These are phyloP conservation scores for Tremella fuciformis DNA, from an alignment of 768 basidiomycete genomes.

Conservation along the genomic window DNA sequence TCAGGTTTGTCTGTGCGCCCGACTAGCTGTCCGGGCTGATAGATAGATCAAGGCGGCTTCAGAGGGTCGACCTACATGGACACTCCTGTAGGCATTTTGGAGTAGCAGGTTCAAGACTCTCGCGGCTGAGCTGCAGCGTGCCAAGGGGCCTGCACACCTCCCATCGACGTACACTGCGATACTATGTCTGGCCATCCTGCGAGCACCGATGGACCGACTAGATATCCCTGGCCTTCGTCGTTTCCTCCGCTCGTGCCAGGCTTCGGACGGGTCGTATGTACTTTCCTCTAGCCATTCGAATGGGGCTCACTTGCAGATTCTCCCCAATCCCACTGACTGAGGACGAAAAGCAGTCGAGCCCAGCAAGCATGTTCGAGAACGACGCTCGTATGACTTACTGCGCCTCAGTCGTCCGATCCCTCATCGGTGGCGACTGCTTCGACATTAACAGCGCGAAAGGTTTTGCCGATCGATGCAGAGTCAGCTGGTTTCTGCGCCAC, in stretches of 20 bases:
- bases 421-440: conserved; percentile 70
- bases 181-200: conserved; percentile 73
- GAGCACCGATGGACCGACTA: conserved; percentile 75
- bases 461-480: neutral
- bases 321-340: conserved; percentile 36
- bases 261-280: conserved; percentile 74
- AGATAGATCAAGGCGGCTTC: conserved; percentile 54
- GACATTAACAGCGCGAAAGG: neutral
- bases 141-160: conserved; percentile 63
- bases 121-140: conserved; percentile 14
- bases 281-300: neutral
- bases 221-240: conserved; percentile 65
- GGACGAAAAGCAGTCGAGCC: conserved; percentile 37
- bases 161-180: conserved; percentile 94
- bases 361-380: conserved; percentile 54
- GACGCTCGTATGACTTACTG: conserved; percentile 83
- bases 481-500: conserved; percentile 5
- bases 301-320: conserved; percentile 39
- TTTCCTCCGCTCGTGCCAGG: conserved; percentile 72
- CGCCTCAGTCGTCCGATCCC: conserved; percentile 74
- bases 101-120: neutral
- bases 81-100: conserved; percentile 21
- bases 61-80: conserved; percentile 73
- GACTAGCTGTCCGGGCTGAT: neutral
- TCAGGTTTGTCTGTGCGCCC: conserved; percentile 54